phyloP scores from a whole-genome alignment of 2,329 filamentous ascomycete species.

The Sarocladium brachiariae region DNA sequence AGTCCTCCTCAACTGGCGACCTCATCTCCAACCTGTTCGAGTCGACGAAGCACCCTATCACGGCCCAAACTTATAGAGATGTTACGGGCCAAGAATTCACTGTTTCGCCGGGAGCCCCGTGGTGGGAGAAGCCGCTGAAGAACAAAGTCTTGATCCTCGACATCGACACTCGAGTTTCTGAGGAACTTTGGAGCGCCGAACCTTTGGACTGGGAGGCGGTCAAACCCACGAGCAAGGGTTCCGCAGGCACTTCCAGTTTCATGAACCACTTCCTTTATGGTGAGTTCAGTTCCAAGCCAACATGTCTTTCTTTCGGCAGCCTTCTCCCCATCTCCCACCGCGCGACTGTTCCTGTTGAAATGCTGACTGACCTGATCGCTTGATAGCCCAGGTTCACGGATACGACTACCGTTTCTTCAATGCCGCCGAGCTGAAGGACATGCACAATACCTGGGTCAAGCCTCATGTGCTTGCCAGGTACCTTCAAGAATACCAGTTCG shows the following conservation, averaged over 20 bases:
- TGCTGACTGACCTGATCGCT: background rate
- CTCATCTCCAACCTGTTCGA: background rate
- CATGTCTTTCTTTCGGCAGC: background rate
- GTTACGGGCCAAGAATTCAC: background rate
- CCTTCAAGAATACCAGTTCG: constrained; percentile 31
- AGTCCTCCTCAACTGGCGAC: background rate
- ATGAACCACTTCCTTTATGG: constrained; percentile 33
- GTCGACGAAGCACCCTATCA: background rate
- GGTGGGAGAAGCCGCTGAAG: constrained; percentile 3
- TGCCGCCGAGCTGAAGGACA: constrained; percentile 31
- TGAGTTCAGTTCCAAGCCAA: constrained; percentile 11
- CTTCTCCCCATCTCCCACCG: background rate
- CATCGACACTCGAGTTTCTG: constrained; percentile 1
- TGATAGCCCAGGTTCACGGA: constrained; percentile 33
- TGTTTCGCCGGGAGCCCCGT: background rate
- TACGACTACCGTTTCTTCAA: constrained; percentile 42
- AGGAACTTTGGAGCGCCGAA: background rate
- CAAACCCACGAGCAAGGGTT: background rate
- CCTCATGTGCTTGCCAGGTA: constrained; percentile 30
- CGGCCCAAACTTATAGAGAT: background rate
- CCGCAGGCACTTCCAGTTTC: constrained; percentile 16
- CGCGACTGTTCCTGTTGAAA: constrained; percentile 21
- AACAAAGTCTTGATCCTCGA: constrained; percentile 8
- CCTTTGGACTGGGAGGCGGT: background rate
- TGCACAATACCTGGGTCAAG: constrained; percentile 39